Conservation (phyloP, 106 monocot genomes). For the Alisma plantagoaquatica region DNA sequence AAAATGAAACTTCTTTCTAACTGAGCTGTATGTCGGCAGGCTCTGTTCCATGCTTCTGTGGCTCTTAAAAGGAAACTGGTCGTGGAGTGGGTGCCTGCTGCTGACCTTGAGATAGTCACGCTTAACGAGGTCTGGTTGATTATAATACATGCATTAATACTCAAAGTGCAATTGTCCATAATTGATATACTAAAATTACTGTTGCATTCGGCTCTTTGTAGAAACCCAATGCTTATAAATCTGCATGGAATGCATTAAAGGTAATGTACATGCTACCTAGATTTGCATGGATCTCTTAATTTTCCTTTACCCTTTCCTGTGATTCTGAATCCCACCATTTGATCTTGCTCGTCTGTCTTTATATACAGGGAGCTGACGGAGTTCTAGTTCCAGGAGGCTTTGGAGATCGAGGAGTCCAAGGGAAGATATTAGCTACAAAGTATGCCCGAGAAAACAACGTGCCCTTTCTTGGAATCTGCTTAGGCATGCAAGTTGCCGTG, state of each 20-base stretch:
- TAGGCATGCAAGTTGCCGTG: conserved; percentile 97
- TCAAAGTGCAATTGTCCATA: neutral
- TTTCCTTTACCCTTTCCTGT: neutral
- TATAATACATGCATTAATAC: neutral
- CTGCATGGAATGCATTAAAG: conserved; percentile 79
- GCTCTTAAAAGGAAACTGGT: conserved; percentile 53
- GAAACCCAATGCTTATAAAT: conserved; percentile 57
- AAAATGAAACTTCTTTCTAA: no score
- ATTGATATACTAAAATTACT: conserved; percentile 8
- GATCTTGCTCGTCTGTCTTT: conserved; percentile 1
- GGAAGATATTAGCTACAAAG: conserved; percentile 89
- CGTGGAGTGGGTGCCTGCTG: conserved; percentile 79
- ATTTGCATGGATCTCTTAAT: neutral
- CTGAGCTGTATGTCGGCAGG: no score
- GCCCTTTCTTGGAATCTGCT: conserved; percentile 92
- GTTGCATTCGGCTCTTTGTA: conserved; percentile 26
- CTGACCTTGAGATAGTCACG: conserved; percentile 70
- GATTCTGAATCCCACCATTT: neutral
- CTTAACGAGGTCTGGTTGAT: conserved; percentile 28
- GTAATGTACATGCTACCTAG: conserved; percentile 20
- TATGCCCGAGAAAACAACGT: conserved; percentile 89
- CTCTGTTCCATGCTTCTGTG: conserved; percentile 90
- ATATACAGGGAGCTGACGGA: conserved; percentile 68
- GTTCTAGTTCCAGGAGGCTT: conserved; percentile 94
- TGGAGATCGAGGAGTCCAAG: conserved; percentile 89